A percentile compares a stretch with the other conserved stretches of the same genome.
phyloP scores from a whole-genome alignment of 306 rosid species.

The Sicyos edulis region DNA sequence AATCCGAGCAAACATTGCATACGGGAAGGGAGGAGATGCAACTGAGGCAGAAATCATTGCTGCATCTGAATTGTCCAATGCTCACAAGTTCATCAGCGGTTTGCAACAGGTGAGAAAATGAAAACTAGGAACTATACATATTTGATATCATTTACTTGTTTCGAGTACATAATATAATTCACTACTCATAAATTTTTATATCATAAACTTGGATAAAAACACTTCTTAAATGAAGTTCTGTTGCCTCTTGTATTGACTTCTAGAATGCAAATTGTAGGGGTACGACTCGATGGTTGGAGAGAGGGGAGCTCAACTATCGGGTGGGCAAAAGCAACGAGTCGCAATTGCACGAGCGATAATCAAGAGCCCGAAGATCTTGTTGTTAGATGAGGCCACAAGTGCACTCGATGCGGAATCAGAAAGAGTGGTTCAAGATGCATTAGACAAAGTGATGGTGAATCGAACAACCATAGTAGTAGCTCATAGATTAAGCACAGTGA shows the following conservation, averaged over 20 bases:
- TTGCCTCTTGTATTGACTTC: too few species aligned
- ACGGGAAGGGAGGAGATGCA: slow-evolving; percentile 53
- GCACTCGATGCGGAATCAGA: slow-evolving; percentile 84
- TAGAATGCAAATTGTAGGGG: slow-evolving; percentile 37
- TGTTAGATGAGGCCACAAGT: slow-evolving; percentile 74
- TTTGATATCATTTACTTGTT: too few species aligned
- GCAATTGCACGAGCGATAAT: slow-evolving; percentile 70
- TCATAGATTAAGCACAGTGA: slow-evolving; percentile 59
- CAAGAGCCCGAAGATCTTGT: slow-evolving; percentile 53
- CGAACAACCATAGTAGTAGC: slow-evolving; percentile 67
- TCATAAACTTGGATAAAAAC: neutral
- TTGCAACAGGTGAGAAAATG: slow-evolving; percentile 41
- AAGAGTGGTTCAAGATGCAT: slow-evolving; percentile 62
- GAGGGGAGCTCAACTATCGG: slow-evolving; percentile 63
- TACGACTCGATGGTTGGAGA: slow-evolving; percentile 63
- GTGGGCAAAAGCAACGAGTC: slow-evolving; percentile 78
- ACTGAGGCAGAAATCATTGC: slow-evolving; percentile 59
- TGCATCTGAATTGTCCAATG: slow-evolving; percentile 65
- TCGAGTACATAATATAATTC: too few species aligned
- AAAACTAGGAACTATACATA: too few species aligned
- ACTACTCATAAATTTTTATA: neutral
- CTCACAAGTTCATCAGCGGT: slow-evolving; percentile 64
- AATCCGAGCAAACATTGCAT: slow-evolving; percentile 59
- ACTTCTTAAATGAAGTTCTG: too few species aligned
- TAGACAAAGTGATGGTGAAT: slow-evolving; percentile 49